Base-by-base conservation (phyloP, 73 alveolate species). In the Stentor coeruleus region DNA sequence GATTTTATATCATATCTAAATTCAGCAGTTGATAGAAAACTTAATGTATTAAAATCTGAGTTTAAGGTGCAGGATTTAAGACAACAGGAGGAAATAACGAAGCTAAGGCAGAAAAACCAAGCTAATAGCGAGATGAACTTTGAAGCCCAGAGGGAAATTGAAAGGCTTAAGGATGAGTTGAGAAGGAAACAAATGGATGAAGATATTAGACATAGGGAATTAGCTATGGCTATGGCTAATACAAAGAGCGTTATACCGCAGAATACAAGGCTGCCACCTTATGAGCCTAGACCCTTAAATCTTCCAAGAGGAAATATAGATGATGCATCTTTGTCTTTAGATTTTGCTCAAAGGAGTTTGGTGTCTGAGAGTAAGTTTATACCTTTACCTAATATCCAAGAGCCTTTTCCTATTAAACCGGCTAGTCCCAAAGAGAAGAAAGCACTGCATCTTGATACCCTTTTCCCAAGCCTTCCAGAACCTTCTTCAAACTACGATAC, bases 101-200 rank as follows among this genome's bases (percentile, higher is more conserved):
- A 42, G 58, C 74, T 89, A 28, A 85, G 85, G 66, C 91, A 85
- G 79, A 91, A 86, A 59, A 86, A 91, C 38, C 95, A 89, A 80
- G 81, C 40, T 60, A 90, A 91, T 28, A 86, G 86, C 77, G 84
- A 74, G 49, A 90, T 86, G 80, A 74, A 91, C 59, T 86, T 82
- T 84, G 93, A 84, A 75, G 95, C 95, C 3, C 86, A 84, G 59
- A 89, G 87, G 83, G 95, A 89, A 81, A 82, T 89, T 58, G 95
- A 89, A 30, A 81, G 90, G 85, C 82, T 89, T 85, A 89, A 85
- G 82, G 93, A 89, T 39, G 94, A 89, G 84, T 79, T 89, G 79
- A 66, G 37, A 2, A 20, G 37, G 33, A 66, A 31, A 66, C 79
- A 66, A 20, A 14, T 66, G 37, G 83, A 75, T 20, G 83, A 75